Base-by-base conservation (phyloP, 352 stramenopile species). In the Globisporangium takayamanum region DNA sequence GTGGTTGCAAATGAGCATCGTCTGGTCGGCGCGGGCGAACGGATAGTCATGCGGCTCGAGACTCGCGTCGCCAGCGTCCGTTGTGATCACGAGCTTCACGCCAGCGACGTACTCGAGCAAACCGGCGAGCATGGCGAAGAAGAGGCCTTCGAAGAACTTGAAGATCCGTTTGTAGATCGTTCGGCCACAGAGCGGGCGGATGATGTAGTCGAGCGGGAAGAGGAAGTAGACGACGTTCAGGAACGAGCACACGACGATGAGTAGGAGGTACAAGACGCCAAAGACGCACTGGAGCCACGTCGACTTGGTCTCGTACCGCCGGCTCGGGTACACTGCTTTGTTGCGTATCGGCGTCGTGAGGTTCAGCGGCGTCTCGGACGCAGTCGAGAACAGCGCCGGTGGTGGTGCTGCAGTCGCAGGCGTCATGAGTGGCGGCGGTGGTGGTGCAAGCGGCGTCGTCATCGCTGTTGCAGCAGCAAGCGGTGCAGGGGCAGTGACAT, bases 1-100 rank as follows among this genome's bases (percentile, higher is more conserved):
- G 58, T 92, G 81, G 67, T 92, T 94, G 54, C 66, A 85, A 45
- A 94, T 72, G 28, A 92, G 50, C 48, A 92, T 64, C 33, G 84
- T 69, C 25, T 80, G 69, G 39, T 91, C 78, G 5, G 68, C 39
- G 1, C 49, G 37, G 2, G 63, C 18, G 56, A 91, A 89, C 8
- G 65, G 50, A n/a, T 76, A 44, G 26, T 63, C 50, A 0, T n/a
- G 10, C 10, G 58, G 49, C 1, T 85, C 70, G 51, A 64, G 52
- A 22, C 57, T 64, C 33, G 57, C 68, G 37, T 62, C 61, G 30
- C 61, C 48, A n/a, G 61, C 55, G 47, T 89, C 79, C 28, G 66
- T 68, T 2, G 80, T 88, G 2, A 91, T 28, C 25, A 88, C 68
- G 50, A 91, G 62, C 20, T 84, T 66, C 39, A 93, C 81, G 45